Evolutionary conservation across 192 early-diverging fungal genomes (phyloP), one percentile per base, ranked within the genome.

Genomic region (Chytriomyces confervae): DNA sequence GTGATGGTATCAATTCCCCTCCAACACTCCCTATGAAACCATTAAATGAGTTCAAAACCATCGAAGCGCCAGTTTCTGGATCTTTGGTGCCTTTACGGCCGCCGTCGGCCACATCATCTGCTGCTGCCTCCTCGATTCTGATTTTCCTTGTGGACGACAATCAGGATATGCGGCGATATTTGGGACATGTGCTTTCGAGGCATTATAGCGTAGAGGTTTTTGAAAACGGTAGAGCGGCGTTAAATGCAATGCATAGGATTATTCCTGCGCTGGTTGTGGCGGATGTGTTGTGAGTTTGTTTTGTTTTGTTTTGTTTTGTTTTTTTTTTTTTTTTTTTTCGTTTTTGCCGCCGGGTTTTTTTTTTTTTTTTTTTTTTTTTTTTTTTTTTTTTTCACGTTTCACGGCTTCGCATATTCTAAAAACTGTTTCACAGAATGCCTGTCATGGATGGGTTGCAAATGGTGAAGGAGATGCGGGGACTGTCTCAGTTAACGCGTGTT

Each of bases 361-460:
- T 27, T 27, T 27, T 27, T 27, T 27, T 27, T 27, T 27, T 27
- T 27, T 27, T 27, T 27, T 27, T 27, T 27, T 27, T 27, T 27
- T 27, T 27, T 27, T 27, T 27, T 27, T 27, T 0, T 0, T 27
- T 27, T 27, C 24, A 27, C 0, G 24, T 27, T 27, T 27, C 24
- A 27, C 24, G 24, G 24, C 24, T 27, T 27, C 24, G 24, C 24
- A 27, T 27, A 0, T 27, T 27, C 24, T 27, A 27, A 27, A 57
- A 13, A 69, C 16, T 29, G 13, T 45, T 69, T 45, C 29, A 50
- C 1, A 88, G 84, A 66, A 91, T 91, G 90, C 90, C 90, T 0
- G 84, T 86, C n/a, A 82, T 91, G 85, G 84, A 90, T 75, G 90
- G 90, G 5, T 84, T 85, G 45, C 83, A 84, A 13, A 71, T 91